Evolutionary conservation across 345 rosid genomes (phyloP), one percentile per base, ranked within the genome.

Genomic region (Salix exigua): DNA sequence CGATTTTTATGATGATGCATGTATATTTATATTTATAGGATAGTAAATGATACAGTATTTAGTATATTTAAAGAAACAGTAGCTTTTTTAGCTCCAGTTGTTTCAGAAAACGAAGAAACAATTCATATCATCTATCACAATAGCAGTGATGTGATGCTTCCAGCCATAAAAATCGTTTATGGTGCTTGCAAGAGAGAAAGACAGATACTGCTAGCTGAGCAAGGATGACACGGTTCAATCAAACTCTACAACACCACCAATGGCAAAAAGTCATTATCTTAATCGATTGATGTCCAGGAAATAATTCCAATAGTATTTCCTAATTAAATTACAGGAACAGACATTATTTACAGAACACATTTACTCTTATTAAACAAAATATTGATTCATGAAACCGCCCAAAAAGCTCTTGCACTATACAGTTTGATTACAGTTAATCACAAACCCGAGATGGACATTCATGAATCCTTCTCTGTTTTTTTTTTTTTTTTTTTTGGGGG

Each of bases 341-440:
- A 18, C 21, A 19, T 33, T 66, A 66, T 66, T 37, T 13, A 64
- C 68, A 14, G 38, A 21, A 48, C 35, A 10, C 33, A 6, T 17
- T n/a, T 13, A 44, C 23, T 71, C 13, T 77, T 66, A 68, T 46
- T 71, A 37, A 23, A 66, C 73, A 72, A 70, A 31, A 75, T 23
- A 78, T 37, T 10, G 76, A 79, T 77, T 40, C 72, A 73, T 70
- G 78, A 67, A 75, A 72, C 76, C 75, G 53, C 2, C 65, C 69
- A 63, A 40, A 51, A 62, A 23, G 48, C 72, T 70, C 71, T 69
- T 48, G 28, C 6, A 25, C 68, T 75, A 46, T 77, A 75, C 53
- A 72, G 38, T 74, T 74, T 74, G 71, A 80, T 26, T 75, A 55
- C 78, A 79, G 53, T 71, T 75, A 78, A 70, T 10, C 64, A 46